Evolutionary conservation across 2,329 filamentous ascomycete species (phyloP).

Genomic region (Aspergillus costaricaensis): DNA sequence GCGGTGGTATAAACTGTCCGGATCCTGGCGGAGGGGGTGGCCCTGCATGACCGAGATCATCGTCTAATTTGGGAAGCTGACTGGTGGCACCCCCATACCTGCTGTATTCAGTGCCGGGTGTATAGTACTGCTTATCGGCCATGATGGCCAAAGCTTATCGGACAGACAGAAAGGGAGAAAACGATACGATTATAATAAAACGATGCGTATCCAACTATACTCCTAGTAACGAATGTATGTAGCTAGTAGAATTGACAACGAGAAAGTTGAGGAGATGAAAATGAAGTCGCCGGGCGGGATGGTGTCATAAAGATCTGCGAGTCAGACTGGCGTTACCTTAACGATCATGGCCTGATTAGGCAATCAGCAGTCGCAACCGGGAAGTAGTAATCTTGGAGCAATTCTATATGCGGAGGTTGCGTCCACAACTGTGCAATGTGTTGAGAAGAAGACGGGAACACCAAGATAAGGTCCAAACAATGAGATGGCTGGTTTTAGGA

Average conservation of each 20-base stretch:
- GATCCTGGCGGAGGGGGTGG: slow-evolving; percentile 17
- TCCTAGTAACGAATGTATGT: not conserved
- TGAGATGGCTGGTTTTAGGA: no score
- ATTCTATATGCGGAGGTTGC: not conserved
- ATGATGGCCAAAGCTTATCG: not conserved
- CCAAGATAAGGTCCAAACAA: no score
- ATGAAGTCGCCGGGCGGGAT: not conserved
- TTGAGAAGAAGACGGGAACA: not conserved
- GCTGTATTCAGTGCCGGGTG: slow-evolving; percentile 21
- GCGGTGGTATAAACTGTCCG: slow-evolving; percentile 4
- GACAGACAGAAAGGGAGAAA: no score
- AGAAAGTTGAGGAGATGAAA: not conserved
- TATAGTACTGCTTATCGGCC: slow-evolving; percentile 5
- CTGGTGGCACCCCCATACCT: slow-evolving; percentile 26
- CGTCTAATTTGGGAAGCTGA: slow-evolving; percentile 18
- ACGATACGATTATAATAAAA: not conserved
- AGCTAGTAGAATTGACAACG: not conserved
- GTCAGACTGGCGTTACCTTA: not conserved
- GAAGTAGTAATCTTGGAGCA: not conserved
- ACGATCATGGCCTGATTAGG: slow-evolving; percentile 20
- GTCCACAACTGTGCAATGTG: not conserved
- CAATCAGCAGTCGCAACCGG: not conserved
- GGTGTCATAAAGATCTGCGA: slow-evolving; percentile 17
- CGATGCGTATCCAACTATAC: no score
- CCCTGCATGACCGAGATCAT: slow-evolving; percentile 21